These are phyloP conservation scores for Incumbomyces lentus DNA, from an alignment of 2,329 filamentous ascomycete species.

Conservation along the genomic window DNA sequence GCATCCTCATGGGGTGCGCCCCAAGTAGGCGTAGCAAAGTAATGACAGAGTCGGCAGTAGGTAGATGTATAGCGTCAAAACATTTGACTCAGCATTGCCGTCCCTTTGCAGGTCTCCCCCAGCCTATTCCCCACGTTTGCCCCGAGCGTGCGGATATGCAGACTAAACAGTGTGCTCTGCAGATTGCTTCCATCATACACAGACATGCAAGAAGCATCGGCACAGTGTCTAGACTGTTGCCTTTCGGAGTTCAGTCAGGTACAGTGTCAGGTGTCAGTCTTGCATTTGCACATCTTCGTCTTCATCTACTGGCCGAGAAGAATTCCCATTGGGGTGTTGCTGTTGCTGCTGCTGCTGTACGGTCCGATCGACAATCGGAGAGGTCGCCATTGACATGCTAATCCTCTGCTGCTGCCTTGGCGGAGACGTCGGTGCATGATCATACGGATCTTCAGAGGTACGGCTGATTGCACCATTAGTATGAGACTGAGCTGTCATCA, in stretches of 20 bases:
- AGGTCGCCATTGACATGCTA: slow-evolving; percentile 1
- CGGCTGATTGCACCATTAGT: slow-evolving; percentile 1
- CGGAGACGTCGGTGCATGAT: background rate
- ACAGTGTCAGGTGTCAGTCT: too few species aligned
- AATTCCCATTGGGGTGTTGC: slow-evolving; percentile 22
- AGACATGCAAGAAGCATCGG: background rate
- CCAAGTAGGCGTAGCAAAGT: too few species aligned
- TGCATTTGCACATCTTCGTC: too few species aligned
- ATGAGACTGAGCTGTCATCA: background rate
- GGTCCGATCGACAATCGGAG: slow-evolving; percentile 37
- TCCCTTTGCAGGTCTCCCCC: too few species aligned
- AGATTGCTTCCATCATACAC: background rate
- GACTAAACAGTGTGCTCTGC: too few species aligned
- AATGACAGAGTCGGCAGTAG: too few species aligned
- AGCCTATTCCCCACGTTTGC: too few species aligned
- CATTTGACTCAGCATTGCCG: too few species aligned
- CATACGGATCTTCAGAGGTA: background rate
- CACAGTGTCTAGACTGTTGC: background rate
- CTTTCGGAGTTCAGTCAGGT: too few species aligned
- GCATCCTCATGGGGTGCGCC: too few species aligned
- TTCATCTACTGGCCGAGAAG: slow-evolving; percentile 6
- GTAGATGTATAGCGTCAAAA: too few species aligned
- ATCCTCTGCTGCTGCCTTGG: background rate
- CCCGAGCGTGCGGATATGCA: too few species aligned
- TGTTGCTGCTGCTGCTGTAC: slow-evolving; percentile 26